phyloP scores from a whole-genome alignment of 345 rosid genomes.

The Hypericum androsaemum region DNA sequence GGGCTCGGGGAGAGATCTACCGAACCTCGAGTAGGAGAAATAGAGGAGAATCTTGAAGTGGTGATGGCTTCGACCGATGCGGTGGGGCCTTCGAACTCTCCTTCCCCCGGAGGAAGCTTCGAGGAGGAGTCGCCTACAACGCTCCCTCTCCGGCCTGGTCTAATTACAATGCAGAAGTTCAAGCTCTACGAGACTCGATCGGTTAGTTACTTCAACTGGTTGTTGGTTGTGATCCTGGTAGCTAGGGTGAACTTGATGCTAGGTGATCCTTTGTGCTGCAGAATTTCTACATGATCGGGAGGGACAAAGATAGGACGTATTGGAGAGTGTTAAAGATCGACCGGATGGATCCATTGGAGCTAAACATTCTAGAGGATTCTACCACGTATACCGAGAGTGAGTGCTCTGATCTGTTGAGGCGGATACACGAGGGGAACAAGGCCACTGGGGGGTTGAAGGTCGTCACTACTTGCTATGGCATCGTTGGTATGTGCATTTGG shows the following conservation, averaged over 20 bases:
- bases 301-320: constrained; percentile 53
- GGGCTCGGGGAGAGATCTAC: not conserved
- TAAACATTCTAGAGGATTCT: constrained; percentile 70
- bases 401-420: constrained; percentile 66
- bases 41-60: too few species aligned
- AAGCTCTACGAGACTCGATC: constrained; percentile 72
- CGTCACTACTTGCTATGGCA: constrained; percentile 82
- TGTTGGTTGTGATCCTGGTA: constrained; percentile 12
- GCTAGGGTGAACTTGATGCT: not conserved
- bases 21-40: constrained; percentile 7
- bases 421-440: constrained; percentile 87
- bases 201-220: constrained; percentile 24
- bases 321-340: constrained; percentile 82
- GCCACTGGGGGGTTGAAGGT: constrained; percentile 86
- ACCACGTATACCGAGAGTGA: constrained; percentile 58
- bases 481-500: constrained; percentile 55
- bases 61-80: constrained; percentile 17
- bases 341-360: constrained; percentile 60
- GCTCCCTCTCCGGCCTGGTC: constrained; percentile 16
- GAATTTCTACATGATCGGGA: constrained; percentile 76
- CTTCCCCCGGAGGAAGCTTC: not conserved
- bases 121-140: constrained; percentile 8
- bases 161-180: constrained; percentile 43
- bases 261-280: constrained; percentile 15
- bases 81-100: constrained; percentile 1